Evolutionary conservation across 768 basidiomycete genomes (phyloP), one percentile per base, ranked within the genome.

Genomic region (Gautieria morchelliformis): DNA sequence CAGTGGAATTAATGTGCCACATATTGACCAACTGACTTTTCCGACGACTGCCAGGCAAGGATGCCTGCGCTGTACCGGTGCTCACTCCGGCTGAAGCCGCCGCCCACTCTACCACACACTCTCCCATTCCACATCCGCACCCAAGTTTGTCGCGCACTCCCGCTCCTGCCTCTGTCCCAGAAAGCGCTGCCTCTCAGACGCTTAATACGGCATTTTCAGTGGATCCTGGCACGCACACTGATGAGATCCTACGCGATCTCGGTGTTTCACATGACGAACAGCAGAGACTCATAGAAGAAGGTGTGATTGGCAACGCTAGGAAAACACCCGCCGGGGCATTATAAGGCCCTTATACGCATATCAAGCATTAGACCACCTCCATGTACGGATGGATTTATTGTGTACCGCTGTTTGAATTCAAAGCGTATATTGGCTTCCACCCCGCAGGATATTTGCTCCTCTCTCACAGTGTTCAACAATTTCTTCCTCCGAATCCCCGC

Each of bases 31-130:
- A 10, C 35, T 37, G 35, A n/a, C 42, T 9, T 22, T 27, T 33
- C 37, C 27, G 24, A 19, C 10, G 14, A 37, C 35, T 10, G 9
- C 10, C 63, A 89, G 87, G 76, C 30, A 84, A 78, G 12, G 88
- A 90, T 58, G 83, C 85, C 8, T 90, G 88, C 64, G 77, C 77
- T 10, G 69, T 86, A 14, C 87, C 88, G 0, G 83, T 90, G 32
- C 73, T 89, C 27, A 75, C 79, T 5, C 77, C 84, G 0, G 63
- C 69, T 24, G 87, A 90, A 74, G 86, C 84, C 5, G 76, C 73
- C 1, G 68, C 66, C 33, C 66, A 77, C 24, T 69, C 75, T 56
- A 62, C 72, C 14, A 63, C 72, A 3, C 68, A 66, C 7, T 71
- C 69, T 17, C 41, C 63, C 27, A 60, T 78, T 19, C 83, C 85